These are phyloP conservation scores for Colletotrichum destructivum DNA, from an alignment of 2,329 filamentous ascomycete species.

Conservation along the genomic window DNA sequence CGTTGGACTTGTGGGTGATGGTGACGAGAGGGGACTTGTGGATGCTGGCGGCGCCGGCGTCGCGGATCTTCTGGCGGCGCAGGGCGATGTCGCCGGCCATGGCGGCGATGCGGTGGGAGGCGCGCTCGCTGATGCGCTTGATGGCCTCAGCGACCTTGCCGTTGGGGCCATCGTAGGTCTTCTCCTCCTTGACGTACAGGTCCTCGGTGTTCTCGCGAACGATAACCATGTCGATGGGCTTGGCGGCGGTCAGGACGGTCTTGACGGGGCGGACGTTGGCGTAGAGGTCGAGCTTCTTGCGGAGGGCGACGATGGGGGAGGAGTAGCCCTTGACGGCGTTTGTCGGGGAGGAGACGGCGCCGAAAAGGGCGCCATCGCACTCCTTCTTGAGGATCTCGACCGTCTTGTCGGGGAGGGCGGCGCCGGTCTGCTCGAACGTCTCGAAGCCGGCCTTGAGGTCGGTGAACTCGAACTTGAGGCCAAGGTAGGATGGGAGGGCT, in stretches of 20 bases:
- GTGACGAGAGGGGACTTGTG: slow-evolving; percentile 85
- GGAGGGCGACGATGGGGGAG: slow-evolving; percentile 94
- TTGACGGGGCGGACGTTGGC: slow-evolving; percentile 98
- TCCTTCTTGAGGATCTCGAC: slow-evolving; percentile 90
- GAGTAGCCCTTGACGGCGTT: slow-evolving; percentile 95
- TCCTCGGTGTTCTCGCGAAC: slow-evolving; percentile 99
- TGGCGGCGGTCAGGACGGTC: slow-evolving; percentile 75
- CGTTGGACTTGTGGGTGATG: slow-evolving; percentile 98
- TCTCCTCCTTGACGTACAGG: slow-evolving; percentile 97
- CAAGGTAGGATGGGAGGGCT: slow-evolving; percentile 90
- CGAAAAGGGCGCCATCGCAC: slow-evolving; percentile 97
- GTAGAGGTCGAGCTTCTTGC: slow-evolving; percentile 95
- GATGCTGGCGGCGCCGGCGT: slow-evolving; percentile 69
- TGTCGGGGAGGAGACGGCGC: slow-evolving; percentile 93
- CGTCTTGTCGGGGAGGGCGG: slow-evolving; percentile 90
- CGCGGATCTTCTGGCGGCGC: slow-evolving; percentile 85
- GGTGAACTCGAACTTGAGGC: slow-evolving; percentile 94
- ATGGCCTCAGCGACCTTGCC: slow-evolving; percentile 94
- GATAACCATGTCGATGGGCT: slow-evolving; percentile 95
- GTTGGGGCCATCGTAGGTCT: slow-evolving; percentile 80
- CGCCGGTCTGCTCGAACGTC: slow-evolving; percentile 91
- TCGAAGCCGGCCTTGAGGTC: slow-evolving; percentile 95
- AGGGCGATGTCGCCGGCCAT: slow-evolving; percentile 97
- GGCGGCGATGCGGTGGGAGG: slow-evolving; percentile 86
- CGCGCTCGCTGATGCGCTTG: slow-evolving; percentile 94